phyloP scores from a whole-genome alignment of 106 monocot genomes.

The Acanthochlamys bracteata region DNA sequence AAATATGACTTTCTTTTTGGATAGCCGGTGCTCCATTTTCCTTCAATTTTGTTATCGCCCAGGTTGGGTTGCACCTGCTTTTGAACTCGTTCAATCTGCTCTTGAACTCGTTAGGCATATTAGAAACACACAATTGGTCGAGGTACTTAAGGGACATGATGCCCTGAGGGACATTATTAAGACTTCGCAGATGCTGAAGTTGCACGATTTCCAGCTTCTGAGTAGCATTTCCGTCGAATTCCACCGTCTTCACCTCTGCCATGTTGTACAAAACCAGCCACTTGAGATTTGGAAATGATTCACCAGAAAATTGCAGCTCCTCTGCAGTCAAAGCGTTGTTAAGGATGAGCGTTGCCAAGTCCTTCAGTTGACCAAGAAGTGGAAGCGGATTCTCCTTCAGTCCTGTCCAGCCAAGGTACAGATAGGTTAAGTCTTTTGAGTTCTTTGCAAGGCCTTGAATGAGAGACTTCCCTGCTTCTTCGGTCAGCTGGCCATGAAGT shows the following conservation, averaged over 20 bases:
- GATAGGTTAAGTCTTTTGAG: background rate
- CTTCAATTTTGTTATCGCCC: too few species aligned
- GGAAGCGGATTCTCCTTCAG: conserved; percentile 10
- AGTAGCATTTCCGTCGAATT: background rate
- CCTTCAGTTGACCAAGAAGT: background rate
- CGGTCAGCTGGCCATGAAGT: background rate
- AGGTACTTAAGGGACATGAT: background rate
- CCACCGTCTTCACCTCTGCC: background rate
- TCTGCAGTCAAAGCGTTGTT: conserved; percentile 1
- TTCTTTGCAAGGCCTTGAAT: too few species aligned
- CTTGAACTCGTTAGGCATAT: too few species aligned
- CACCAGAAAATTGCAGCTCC: background rate
- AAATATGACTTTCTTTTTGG: too few species aligned
- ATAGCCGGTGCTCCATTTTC: too few species aligned
- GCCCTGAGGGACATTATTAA: background rate
- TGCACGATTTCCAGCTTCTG: background rate
- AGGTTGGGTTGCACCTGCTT: too few species aligned
- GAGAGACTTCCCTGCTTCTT: background rate
- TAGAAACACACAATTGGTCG: background rate
- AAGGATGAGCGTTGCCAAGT: background rate
- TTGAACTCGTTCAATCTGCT: too few species aligned
- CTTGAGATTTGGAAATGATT: conserved; percentile 11
- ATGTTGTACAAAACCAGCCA: background rate
- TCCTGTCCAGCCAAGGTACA: conserved; percentile 3
- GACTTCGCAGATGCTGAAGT: background rate